Evolutionary conservation across 345 rosid species (phyloP).

Genomic region (Citrus trifoliata): DNA sequence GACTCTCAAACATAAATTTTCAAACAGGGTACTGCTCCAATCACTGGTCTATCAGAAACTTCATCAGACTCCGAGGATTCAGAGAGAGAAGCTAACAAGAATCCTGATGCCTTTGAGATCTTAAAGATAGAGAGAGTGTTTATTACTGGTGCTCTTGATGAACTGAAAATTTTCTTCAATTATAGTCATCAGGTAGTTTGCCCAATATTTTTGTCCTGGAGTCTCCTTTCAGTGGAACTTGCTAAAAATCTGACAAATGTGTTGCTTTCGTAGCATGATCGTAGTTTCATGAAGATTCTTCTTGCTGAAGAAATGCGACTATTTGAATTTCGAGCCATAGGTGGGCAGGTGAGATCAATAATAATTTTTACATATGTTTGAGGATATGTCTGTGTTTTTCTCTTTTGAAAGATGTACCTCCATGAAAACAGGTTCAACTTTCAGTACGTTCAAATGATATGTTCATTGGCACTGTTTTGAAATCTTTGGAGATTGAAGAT

Average conservation of each 20-base stretch:
- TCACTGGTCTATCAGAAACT: slow-evolving; percentile 78
- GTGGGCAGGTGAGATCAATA: slow-evolving; percentile 73
- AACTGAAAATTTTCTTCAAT: slow-evolving; percentile 72
- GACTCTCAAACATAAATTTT: slow-evolving; percentile 12
- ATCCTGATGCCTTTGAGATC: slow-evolving; percentile 32
- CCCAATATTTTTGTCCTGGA: slow-evolving; percentile 12
- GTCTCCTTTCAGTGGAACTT: slow-evolving; percentile 15
- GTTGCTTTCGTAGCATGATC: slow-evolving; percentile 46
- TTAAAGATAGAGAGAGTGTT: slow-evolving; percentile 59
- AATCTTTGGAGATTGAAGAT: slow-evolving; percentile 96
- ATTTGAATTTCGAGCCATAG: slow-evolving; percentile 86
- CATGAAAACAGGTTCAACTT: slow-evolving; percentile 69
- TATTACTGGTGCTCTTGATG: slow-evolving; percentile 87
- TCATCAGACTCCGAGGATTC: slow-evolving; percentile 80
- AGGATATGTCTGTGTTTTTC: slow-evolving; percentile 16
- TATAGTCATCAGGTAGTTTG: slow-evolving; percentile 58
- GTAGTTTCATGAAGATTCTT: slow-evolving; percentile 63
- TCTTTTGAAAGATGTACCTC: slow-evolving; percentile 20
- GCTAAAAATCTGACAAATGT: slow-evolving; percentile 27
- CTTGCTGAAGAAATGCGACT: slow-evolving; percentile 70
- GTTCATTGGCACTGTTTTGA: slow-evolving; percentile 80
- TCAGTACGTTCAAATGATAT: slow-evolving; percentile 74
- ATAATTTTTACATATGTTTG: slow-evolving; percentile 4
- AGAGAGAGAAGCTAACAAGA: slow-evolving; percentile 50
- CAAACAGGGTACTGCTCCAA: slow-evolving; percentile 76